Evolutionary conservation across 257 asterid genomes (phyloP).

Genomic region (Solanum raphanifolium): DNA sequence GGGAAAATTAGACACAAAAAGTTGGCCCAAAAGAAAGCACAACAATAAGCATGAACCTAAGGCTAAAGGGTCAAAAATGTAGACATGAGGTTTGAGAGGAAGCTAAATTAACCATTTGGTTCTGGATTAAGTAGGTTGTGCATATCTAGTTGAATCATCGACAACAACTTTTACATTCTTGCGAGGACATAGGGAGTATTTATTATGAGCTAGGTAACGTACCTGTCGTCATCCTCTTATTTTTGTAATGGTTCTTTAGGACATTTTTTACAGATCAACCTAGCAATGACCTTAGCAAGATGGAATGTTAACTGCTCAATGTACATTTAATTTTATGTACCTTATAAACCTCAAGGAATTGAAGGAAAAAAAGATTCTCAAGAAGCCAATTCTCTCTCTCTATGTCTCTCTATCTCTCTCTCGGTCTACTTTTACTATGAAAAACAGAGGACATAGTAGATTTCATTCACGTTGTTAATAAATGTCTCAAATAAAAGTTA

Average conservation of each 20-base stretch:
- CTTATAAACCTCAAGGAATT: background rate
- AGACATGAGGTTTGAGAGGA: background rate
- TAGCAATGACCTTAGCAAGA: background rate
- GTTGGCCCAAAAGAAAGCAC: background rate
- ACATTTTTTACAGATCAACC: background rate
- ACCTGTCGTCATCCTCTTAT: background rate
- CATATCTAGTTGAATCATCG: background rate
- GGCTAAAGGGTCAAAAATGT: background rate
- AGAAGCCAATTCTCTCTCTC: background rate
- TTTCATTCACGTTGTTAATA: background rate
- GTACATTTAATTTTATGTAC: background rate
- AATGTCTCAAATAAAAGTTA: no score
- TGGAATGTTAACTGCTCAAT: background rate
- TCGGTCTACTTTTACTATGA: background rate
- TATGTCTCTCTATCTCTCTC: no score
- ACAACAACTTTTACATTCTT: background rate
- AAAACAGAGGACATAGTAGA: no score
- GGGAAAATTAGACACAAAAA: background rate
- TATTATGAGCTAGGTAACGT: no score
- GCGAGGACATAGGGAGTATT: background rate
- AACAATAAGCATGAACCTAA: background rate
- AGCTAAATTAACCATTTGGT: background rate
- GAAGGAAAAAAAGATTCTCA: background rate
- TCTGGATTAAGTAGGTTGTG: no score
- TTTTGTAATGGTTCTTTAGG: background rate